A percentile compares a stretch with the other conserved stretches of the same genome.
These are phyloP conservation scores for Sporothrix inflata DNA, from an alignment of 2,329 filamentous ascomycete species.

Conservation along the genomic window DNA sequence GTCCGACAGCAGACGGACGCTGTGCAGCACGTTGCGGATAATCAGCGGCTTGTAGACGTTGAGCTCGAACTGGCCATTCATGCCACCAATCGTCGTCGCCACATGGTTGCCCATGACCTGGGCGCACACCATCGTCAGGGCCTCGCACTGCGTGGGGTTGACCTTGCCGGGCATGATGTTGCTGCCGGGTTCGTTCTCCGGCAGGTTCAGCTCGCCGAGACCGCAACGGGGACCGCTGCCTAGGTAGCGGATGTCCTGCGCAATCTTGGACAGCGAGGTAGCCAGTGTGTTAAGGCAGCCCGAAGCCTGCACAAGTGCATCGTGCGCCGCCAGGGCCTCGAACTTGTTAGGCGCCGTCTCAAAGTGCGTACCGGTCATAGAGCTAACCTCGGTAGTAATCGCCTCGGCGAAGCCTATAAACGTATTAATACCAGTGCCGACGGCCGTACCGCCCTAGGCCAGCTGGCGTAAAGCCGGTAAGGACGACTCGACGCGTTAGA, in stretches of 20 bases:
- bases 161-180: conserved; percentile 99
- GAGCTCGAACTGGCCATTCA: conserved; percentile 97
- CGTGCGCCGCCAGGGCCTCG: conserved; percentile 92
- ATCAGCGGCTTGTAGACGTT: conserved; percentile 99
- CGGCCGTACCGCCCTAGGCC: conserved; percentile 93
- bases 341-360: conserved; percentile 99
- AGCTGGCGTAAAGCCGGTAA: conserved; percentile 84
- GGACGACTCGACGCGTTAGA: conserved; percentile 80
- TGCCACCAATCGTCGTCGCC: conserved; percentile 88
- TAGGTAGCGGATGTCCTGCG: conserved; percentile 96
- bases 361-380: conserved; percentile 92
- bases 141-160: conserved; percentile 98
- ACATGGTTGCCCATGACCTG: conserved; percentile 99
- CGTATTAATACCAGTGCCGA: conserved; percentile 97
- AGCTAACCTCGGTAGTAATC: conserved; percentile 86
- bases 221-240: conserved; percentile 95
- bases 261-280: conserved; percentile 92
- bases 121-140: conserved; percentile 94
- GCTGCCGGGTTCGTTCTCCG: conserved; percentile 96
- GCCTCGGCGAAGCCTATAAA: conserved; percentile 94
- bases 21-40: conserved; percentile 94
- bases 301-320: conserved; percentile 91
- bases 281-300: conserved; percentile 93
- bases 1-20: conserved; percentile 82
- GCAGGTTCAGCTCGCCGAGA: conserved; percentile 87